Conservation (phyloP, 345 rosid genomes). For the Camelina sativa region DNA sequence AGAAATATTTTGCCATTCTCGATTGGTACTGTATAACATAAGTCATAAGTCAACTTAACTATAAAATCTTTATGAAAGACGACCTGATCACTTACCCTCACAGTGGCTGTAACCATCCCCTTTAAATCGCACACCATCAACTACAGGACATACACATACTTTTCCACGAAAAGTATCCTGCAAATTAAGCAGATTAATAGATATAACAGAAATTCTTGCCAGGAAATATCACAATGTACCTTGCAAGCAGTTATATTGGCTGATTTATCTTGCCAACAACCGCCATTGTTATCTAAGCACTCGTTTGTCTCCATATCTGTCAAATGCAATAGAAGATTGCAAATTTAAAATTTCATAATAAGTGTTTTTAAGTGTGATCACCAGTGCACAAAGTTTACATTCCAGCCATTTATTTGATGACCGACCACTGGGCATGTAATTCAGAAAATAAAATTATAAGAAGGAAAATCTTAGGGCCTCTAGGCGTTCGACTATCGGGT, state of each 20-base stretch:
- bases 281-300: constrained; percentile 90
- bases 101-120: constrained; percentile 98
- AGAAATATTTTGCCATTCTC: background rate
- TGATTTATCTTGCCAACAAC: constrained; percentile 88
- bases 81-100: constrained; percentile 62
- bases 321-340: constrained; percentile 20
- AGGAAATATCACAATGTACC: constrained; percentile 49
- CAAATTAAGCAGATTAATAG: constrained; percentile 8
- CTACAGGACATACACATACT: constrained; percentile 90
- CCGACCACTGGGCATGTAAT: background rate
- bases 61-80: background rate
- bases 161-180: constrained; percentile 99
- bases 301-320: constrained; percentile 96
- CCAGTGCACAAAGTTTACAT: background rate
- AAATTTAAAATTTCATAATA: background rate
- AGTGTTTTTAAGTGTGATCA: background rate
- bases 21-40: background rate
- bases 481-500: background rate
- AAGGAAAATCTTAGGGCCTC: background rate
- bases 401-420: background rate
- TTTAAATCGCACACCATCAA: constrained; percentile 92
- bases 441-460: background rate
- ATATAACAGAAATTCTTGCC: background rate
- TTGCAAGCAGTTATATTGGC: constrained; percentile 95
- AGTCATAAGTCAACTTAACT: constrained; percentile 50